These are phyloP conservation scores for Lactarius tabidus DNA, from an alignment of 768 basidiomycete species.

Conservation along the genomic window DNA sequence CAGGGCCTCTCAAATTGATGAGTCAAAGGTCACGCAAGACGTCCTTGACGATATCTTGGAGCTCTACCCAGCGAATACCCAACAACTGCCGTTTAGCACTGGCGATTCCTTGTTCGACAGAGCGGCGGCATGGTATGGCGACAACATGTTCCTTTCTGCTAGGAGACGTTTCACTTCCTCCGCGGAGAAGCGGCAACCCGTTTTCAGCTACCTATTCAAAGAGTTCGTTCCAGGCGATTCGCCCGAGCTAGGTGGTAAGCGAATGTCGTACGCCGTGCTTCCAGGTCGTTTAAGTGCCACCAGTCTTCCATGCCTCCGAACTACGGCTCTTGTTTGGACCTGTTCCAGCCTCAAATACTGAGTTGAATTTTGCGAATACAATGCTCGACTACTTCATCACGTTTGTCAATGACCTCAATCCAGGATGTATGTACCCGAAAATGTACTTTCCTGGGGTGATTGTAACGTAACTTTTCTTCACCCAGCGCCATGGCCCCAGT, in stretches of 20 bases:
- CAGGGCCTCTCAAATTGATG: conserved; percentile 47
- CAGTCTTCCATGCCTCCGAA: conserved; percentile 51
- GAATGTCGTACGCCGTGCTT: neutral
- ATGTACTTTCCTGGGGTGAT: neutral
- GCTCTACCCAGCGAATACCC: conserved; percentile 48
- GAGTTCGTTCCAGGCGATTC: conserved; percentile 57
- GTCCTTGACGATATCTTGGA: conserved; percentile 39
- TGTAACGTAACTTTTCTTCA: neutral
- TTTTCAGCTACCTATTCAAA: conserved; percentile 52
- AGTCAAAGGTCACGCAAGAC: conserved; percentile 42
- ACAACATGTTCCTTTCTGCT: conserved; percentile 51
- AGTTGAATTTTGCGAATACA: conserved; percentile 44
- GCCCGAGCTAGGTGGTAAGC: conserved; percentile 45
- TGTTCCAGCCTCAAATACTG: conserved; percentile 37
- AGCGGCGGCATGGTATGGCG: conserved; percentile 54
- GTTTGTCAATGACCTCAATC: conserved; percentile 53
- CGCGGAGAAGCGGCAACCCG: conserved; percentile 44
- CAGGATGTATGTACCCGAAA: conserved; percentile 41
- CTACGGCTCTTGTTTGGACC: conserved; percentile 47
- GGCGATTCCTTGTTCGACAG: conserved; percentile 59
- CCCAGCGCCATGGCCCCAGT: conserved; percentile 47
- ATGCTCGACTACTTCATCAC: conserved; percentile 53
- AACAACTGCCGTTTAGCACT: conserved; percentile 47
- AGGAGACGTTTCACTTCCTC: conserved; percentile 48
- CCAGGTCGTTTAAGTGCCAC: neutral